Base-by-base conservation (phyloP, 1,284 basidiomycete genomes). In the Ceratobasidium sp. region DNA sequence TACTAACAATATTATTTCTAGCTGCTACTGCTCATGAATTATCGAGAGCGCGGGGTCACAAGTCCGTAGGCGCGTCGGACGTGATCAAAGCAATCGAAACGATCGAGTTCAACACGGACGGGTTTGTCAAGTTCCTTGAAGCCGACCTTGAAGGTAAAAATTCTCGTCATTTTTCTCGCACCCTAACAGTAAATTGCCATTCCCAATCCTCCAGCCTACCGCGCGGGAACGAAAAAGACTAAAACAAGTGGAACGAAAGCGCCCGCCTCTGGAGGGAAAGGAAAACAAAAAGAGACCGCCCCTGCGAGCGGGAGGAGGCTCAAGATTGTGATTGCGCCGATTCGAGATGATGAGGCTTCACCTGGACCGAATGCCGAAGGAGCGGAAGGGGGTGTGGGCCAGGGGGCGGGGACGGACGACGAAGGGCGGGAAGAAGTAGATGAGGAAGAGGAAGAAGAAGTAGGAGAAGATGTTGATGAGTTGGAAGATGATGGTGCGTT, bases 1-100 rank as follows among this genome's bases (percentile, higher is more conserved):
- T 47, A 27, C 22, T 48, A 22, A 19, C 29, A 5, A 63, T 33
- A 44, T 15, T 9, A 50, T 8, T 8, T 24, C 51, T 50, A 19
- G 76, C 74, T 44, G 44, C 76, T 9, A 95, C 94, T 2, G 93
- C 95, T 0, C 95, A 97, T 79, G 95, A 97, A 78, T 89, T 94
- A n/a, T 93, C 95, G 0, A 83, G 87, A 19, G 89, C 89, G 5
- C 92, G 95, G 77, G 92, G 93, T 75, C 94, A 94, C 81, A 97
- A 96, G 82, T 93, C 91, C 76, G 93, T 97, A 66, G 92, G 92
- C 1, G 94, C 94, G 0, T 90, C 93, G 0, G 95, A 97, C 80
- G 94, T 98, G 0, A 87, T 97, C 75, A 94, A 92, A 80, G 95
- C 94, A 0, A 87, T 96, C 4, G 93, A 93, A 78, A 85, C 90